phyloP scores from a whole-genome alignment of 2,329 filamentous ascomycete genomes.

The Geoglossum cookeanum region DNA sequence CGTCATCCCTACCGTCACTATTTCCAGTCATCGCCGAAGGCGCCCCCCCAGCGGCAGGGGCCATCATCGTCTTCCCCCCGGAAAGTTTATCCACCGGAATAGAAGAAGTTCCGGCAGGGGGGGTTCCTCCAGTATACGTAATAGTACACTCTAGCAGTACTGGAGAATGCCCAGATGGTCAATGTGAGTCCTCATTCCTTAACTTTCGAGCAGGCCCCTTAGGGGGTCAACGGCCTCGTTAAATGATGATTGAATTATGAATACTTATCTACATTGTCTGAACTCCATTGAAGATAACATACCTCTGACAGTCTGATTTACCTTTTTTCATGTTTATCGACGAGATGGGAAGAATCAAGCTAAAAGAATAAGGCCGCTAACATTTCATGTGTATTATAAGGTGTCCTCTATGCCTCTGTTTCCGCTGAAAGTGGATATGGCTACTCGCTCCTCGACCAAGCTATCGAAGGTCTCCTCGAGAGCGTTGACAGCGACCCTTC shows the following conservation, averaged over 20 bases:
- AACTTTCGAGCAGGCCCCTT: background rate
- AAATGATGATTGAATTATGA: slow-evolving; percentile 70
- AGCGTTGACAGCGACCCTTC: slow-evolving; percentile 16
- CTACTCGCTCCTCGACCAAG: slow-evolving; percentile 20
- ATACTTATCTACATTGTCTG: slow-evolving; percentile 99
- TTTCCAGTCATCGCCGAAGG: slow-evolving; percentile 59
- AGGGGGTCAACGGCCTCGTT: slow-evolving; percentile 4
- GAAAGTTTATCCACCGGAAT: slow-evolving; percentile 17
- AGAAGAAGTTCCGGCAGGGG: slow-evolving; percentile 10
- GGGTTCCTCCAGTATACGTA: slow-evolving; percentile 33
- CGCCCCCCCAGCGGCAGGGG: slow-evolving; percentile 53
- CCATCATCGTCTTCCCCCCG: slow-evolving; percentile 46
- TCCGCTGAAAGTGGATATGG: slow-evolving; percentile 19
- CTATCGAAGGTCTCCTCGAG: slow-evolving; percentile 25
- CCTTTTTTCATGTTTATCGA: slow-evolving; percentile 5
- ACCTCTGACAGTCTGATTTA: slow-evolving; percentile 78
- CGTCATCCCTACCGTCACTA: slow-evolving; percentile 41
- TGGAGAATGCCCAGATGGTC: slow-evolving; percentile 70
- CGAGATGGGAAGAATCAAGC: too few species aligned
- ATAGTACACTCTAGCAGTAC: slow-evolving; percentile 74
- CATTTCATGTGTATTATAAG: slow-evolving; percentile 20
- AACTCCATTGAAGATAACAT: slow-evolving; percentile 71
- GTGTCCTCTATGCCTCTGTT: slow-evolving; percentile 37
- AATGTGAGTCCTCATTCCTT: slow-evolving; percentile 51
- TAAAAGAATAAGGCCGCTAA: background rate